These are phyloP conservation scores for Aechmea fasciata DNA, from an alignment of 176 grass and related monocot genomes.

Conservation along the genomic window DNA sequence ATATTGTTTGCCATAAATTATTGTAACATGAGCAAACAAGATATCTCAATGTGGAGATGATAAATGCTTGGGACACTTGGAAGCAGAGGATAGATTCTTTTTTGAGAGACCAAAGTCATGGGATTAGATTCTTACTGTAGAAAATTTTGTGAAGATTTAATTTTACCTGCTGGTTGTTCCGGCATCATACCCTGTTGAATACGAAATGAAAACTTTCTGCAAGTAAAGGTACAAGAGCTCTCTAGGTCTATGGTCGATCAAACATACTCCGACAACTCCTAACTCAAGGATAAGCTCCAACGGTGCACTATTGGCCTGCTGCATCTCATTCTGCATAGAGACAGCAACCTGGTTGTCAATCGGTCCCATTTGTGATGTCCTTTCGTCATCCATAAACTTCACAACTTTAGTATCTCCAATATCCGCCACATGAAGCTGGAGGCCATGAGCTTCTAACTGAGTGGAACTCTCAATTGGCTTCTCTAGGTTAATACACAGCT, in stretches of 20 bases:
- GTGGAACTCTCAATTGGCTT: conserved; percentile 32
- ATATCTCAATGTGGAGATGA: too few relatives aligned
- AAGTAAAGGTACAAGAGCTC: conserved; percentile 85
- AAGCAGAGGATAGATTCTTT: too few relatives aligned
- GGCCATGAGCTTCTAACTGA: conserved; percentile 43
- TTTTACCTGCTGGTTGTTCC: conserved; percentile 83
- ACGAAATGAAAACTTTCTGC: conserved; percentile 82
- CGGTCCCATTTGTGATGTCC: conserved; percentile 24
- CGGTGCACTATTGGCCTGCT: conserved; percentile 21
- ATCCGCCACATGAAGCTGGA: conserved; percentile 54
- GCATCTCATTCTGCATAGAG: conserved; percentile 31
- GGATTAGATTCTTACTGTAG: neutral
- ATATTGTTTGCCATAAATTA: too few relatives aligned
- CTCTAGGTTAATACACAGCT: conserved; percentile 56
- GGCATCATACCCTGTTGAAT: conserved; percentile 70
- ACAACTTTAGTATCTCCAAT: conserved; percentile 56
- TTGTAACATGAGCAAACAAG: too few relatives aligned
- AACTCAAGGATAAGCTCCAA: conserved; percentile 93
- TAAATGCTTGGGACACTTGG: too few relatives aligned
- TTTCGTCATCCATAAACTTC: conserved; percentile 46
- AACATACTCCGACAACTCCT: conserved; percentile 81
- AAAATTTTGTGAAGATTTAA: conserved; percentile 7
- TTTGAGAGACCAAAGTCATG: too few relatives aligned
- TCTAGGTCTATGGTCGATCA: conserved; percentile 87
- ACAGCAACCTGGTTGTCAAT: conserved; percentile 22